Conservation (phyloP, 441 rosid species). For the Sinapis alba region DNA sequence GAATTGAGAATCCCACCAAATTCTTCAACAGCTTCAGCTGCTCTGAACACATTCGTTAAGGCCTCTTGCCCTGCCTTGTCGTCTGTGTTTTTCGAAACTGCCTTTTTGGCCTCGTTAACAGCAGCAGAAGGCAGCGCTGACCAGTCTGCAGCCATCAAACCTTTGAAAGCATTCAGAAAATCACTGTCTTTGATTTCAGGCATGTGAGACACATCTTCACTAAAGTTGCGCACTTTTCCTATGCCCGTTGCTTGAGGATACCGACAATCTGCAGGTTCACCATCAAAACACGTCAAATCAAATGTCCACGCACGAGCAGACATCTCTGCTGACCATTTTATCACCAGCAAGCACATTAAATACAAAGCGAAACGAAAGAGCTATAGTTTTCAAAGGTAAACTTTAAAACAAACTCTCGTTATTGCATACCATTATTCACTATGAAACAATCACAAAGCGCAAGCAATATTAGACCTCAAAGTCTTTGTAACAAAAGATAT, state of each 20-base stretch:
- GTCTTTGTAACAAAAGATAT: background rate
- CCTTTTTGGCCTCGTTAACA: conserved; percentile 56
- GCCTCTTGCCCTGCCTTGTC: conserved; percentile 81
- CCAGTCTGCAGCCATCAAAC: conserved; percentile 90
- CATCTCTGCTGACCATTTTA: background rate
- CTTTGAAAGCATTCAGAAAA: conserved; percentile 66
- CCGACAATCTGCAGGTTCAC: conserved; percentile 43
- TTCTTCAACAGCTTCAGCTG: conserved; percentile 93
- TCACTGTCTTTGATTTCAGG: conserved; percentile 65
- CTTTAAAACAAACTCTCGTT: background rate
- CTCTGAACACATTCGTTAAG: conserved; percentile 62
- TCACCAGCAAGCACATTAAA: background rate
- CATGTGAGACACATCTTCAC: conserved; percentile 66
- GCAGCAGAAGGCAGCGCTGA: conserved; percentile 60
- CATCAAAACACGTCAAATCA: background rate
- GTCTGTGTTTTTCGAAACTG: conserved; percentile 58
- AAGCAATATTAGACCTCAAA: background rate
- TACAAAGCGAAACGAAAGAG: background rate
- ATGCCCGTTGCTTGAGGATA: conserved; percentile 47
- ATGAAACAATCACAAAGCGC: background rate
- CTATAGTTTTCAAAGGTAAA: background rate
- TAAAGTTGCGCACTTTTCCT: conserved; percentile 57
- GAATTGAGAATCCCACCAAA: conserved; percentile 72
- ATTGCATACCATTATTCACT: background rate
- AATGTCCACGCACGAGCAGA: background rate